Evolutionary conservation across 164 flowering plant genomes (phyloP), one percentile per base, ranked within the genome.

Genomic region (Nymphaea thermarum): DNA sequence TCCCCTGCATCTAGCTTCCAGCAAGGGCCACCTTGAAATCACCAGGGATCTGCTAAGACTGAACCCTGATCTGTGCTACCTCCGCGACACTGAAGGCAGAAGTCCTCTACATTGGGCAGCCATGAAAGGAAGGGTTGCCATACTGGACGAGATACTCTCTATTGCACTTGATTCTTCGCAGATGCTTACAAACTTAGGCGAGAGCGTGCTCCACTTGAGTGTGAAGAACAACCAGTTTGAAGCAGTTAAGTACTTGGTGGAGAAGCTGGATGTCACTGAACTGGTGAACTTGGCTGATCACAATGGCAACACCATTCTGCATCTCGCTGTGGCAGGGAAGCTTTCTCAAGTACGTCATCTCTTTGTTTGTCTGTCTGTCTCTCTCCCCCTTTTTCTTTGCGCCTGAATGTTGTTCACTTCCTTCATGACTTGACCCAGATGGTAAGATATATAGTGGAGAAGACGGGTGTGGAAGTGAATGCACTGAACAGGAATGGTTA

Each of bases 221-320:
- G 84, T 76, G 42, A 85, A 75, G 76, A 75, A 82, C 65, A 83
- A 81, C 70, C 82, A 81, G 72, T 73, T 62, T 63, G 80, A 81
- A 1, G 82, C 81, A 0, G 65, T 82, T 5, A 75, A 61, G 68
- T 84, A 74, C 77, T 65, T 85, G 55, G 75, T 78, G n/a, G 85
- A 84, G 61, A 73, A 66, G 5, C 76, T 81, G 36, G 66, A 82
- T 65, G 71, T 76, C 51, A 67, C 77, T 42, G 69, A 70, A 25
- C 76, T 85, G 41, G 66, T 80, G 3, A 80, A 84, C 71, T 25
- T 70, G 64, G 72, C 69, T 3, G 87, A 87, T 51, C 67, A 66
- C 41, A 81, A 84, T 51, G 89, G 89, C 42, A 85, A 87, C 69
- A 85, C 85, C 5, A 65, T 83, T 61, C 64, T 87, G 74, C 92